phyloP scores from a whole-genome alignment of 2,329 filamentous ascomycete species.

The Cadophora luteo-olivacea region DNA sequence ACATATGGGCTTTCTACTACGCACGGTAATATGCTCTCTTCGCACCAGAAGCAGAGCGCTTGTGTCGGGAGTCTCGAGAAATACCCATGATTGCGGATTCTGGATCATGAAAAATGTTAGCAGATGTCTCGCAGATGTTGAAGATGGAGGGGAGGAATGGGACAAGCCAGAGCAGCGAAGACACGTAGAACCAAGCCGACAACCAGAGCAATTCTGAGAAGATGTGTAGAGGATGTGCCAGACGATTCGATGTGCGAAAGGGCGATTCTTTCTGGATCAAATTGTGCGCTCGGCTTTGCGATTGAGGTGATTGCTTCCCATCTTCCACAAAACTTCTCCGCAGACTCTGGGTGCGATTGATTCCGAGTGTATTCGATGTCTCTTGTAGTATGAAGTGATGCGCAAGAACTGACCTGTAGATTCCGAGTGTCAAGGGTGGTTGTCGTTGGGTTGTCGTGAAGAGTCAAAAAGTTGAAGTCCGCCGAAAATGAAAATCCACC shows the following conservation, averaged over 20 bases:
- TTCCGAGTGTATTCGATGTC: slow-evolving; percentile 2
- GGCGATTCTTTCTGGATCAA: slow-evolving; percentile 8
- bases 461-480: not conserved
- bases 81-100: slow-evolving; percentile 95
- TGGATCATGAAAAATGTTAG: slow-evolving; percentile 49
- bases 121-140: slow-evolving; percentile 16
- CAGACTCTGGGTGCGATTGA: slow-evolving; percentile 10
- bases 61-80: slow-evolving; percentile 99
- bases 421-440: slow-evolving; percentile 24
- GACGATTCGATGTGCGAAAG: slow-evolving; percentile 5
- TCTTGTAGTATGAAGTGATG: not conserved
- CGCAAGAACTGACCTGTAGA: slow-evolving; percentile 20
- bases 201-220: slow-evolving; percentile 19
- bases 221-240: slow-evolving; percentile 14
- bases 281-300: slow-evolving; percentile 19
- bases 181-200: slow-evolving; percentile 19
- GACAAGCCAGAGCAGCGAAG: slow-evolving; percentile 11
- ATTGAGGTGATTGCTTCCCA: not conserved
- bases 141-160: not conserved
- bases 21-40: slow-evolving; percentile 93
- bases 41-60: slow-evolving; percentile 98
- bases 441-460: slow-evolving; percentile 25
- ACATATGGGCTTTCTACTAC: slow-evolving; percentile 75
- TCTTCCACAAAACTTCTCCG: slow-evolving; percentile 1
- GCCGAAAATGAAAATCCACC: not conserved